phyloP scores from a whole-genome alignment of 2,329 filamentous ascomycete genomes.

The Xylariomycetidae sp. region DNA sequence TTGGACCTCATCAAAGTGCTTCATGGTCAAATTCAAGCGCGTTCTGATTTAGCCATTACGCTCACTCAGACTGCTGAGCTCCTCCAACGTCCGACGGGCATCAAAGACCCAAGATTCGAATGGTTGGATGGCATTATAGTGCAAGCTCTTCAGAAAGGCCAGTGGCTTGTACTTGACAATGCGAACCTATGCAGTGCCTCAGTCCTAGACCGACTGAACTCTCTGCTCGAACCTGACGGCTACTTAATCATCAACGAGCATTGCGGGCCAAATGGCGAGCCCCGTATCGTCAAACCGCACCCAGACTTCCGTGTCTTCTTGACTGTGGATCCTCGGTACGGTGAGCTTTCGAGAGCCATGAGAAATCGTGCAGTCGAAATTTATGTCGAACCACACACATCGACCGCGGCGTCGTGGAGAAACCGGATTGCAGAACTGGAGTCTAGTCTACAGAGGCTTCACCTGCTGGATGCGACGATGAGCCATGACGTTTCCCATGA shows the following conservation, averaged over 20 bases:
- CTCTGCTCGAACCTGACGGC: slow-evolving; percentile 85
- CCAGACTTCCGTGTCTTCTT: slow-evolving; percentile 87
- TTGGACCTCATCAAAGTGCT: slow-evolving; percentile 35
- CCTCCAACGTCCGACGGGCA: slow-evolving; percentile 47
- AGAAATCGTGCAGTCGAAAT: slow-evolving; percentile 91
- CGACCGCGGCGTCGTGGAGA: slow-evolving; percentile 27
- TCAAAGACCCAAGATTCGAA: slow-evolving; percentile 79
- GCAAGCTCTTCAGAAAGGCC: slow-evolving; percentile 76
- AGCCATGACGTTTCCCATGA: slow-evolving; percentile 22
- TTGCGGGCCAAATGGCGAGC: slow-evolving; percentile 73
- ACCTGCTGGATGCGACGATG: slow-evolving; percentile 29
- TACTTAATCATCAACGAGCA: slow-evolving; percentile 91
- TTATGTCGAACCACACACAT: slow-evolving; percentile 55
- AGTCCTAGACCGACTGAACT: slow-evolving; percentile 91
- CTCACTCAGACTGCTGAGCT: slow-evolving; percentile 46
- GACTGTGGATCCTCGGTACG: slow-evolving; percentile 87
- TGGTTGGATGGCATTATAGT: slow-evolving; percentile 95
- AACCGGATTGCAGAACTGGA: slow-evolving; percentile 44
- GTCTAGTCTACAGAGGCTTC: slow-evolving; percentile 44
- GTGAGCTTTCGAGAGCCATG: slow-evolving; percentile 94
- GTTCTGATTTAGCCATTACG: slow-evolving; percentile 41
- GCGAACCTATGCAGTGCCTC: slow-evolving; percentile 95
- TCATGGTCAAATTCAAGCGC: slow-evolving; percentile 34
- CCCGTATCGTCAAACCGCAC: slow-evolving; percentile 76
- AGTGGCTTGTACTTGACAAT: slow-evolving; percentile 95